These are phyloP conservation scores for Leishmania lainsoni DNA, from an alignment of 208 protist genomes.

Conservation along the genomic window DNA sequence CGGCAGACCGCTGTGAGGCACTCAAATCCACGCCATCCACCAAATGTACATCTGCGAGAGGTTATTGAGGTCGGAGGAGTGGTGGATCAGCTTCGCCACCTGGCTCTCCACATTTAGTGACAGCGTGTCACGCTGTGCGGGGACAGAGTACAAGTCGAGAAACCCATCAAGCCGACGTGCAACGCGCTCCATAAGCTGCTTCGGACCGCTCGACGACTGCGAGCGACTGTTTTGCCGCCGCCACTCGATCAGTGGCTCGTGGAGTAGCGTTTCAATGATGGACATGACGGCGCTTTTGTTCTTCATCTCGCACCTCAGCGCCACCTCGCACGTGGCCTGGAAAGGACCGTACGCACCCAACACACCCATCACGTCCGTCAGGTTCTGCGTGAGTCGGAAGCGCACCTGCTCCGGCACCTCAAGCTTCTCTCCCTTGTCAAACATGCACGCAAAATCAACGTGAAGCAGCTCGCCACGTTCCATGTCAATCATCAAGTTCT, in stretches of 20 bases:
- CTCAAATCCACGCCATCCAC: conserved; percentile 95
- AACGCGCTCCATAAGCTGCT: conserved; percentile 70
- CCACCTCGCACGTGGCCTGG: conserved; percentile 77
- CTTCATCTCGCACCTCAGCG: conserved; percentile 88
- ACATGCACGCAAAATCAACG: conserved; percentile 97
- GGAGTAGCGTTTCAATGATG: conserved; percentile 94
- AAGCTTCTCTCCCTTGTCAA: conserved; percentile 96
- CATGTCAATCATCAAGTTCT: conserved; percentile 96
- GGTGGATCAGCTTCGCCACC: conserved; percentile 92
- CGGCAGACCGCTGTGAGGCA: not conserved
- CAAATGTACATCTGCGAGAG: conserved; percentile 95
- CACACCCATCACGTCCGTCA: conserved; percentile 96
- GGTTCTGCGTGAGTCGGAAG: conserved; percentile 97
- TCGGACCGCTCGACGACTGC: conserved; percentile 36
- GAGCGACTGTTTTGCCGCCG: conserved; percentile 24
- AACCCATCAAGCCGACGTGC: conserved; percentile 79
- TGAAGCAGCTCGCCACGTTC: conserved; percentile 89
- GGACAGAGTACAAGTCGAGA: conserved; percentile 74
- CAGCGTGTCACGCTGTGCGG: conserved; percentile 59
- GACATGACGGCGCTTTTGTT: conserved; percentile 95
- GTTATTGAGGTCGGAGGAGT: conserved; percentile 92
- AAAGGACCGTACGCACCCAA: conserved; percentile 93
- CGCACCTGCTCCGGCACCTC: conserved; percentile 95
- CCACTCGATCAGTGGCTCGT: conserved; percentile 97
- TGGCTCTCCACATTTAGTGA: conserved; percentile 92